Percentiles rank a stretch among this genome's conserved stretches.
Conservation (phyloP, 768 basidiomycete species). For the Amanita subjunquillea region DNA sequence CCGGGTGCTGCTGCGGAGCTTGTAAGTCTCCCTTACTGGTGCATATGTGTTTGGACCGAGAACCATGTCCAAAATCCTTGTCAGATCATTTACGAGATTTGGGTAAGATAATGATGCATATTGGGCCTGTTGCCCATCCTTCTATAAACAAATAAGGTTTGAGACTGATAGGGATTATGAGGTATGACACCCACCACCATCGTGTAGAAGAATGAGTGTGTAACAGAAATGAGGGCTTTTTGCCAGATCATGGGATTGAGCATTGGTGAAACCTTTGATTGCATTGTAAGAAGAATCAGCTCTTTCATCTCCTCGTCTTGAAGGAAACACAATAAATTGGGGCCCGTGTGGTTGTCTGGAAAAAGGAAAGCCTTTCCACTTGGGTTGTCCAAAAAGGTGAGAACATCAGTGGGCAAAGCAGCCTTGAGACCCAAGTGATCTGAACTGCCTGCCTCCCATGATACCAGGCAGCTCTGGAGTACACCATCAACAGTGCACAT, state of each 20-base stretch:
- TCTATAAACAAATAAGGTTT: constrained; percentile 4
- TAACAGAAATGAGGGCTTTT: constrained; percentile 5
- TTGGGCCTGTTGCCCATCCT: not conserved
- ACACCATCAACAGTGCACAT: not conserved
- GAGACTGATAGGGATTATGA: not conserved
- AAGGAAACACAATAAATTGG: constrained; percentile 6
- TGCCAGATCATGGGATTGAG: not conserved
- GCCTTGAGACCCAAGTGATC: constrained; percentile 6
- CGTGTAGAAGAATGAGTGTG: constrained; percentile 4
- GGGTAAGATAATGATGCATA: constrained; percentile 5
- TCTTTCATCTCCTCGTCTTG: constrained; percentile 8
- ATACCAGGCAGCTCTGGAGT: constrained; percentile 2
- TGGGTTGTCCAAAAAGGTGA: constrained; percentile 2
- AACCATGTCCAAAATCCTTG: not conserved
- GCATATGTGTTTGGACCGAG: not conserved
- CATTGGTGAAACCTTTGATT: not conserved
- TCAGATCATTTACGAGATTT: not conserved
- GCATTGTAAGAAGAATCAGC: constrained; percentile 2
- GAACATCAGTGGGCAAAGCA: not conserved
- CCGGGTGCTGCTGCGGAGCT: too few species aligned
- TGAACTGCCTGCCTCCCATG: constrained; percentile 6
- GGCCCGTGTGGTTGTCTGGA: constrained; percentile 7
- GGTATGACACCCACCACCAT: constrained; percentile 1
- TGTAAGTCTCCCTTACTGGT: not conserved
- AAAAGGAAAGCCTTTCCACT: constrained; percentile 2